Evolutionary conservation across 371 early-diverging fungal species (phyloP), one percentile per base, ranked within the genome.

Genomic region (Rhizopus sp.): DNA sequence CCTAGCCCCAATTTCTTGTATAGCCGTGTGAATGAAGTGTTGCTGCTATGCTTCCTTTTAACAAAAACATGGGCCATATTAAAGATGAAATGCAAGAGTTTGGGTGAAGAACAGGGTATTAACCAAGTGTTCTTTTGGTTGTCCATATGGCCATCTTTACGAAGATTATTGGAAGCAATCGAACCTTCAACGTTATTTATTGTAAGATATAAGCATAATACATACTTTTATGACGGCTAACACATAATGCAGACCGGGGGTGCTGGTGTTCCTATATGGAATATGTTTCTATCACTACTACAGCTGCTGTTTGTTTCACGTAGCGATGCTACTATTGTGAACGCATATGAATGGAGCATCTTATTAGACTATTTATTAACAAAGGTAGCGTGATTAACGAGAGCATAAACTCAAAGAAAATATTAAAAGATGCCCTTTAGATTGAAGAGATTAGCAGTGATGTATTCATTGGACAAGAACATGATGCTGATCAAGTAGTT

Each of bases 281-380:
- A 73, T 17, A 71, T 73, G 71, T 74, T 79, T 49, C 40, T 78
- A 32, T 77, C 78, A 2, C 39, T 82, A 13, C 34, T 82, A 4
- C 75, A 77, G 47, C 78, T 76, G 57, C 45, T 82, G 6, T 72
- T 74, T 60, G 57, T 57, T 8, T 55, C 66, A 30, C 78, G 80
- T 9, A 72, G 73, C 42, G 70, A 66, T 37, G 63, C 72, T 35
- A 65, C 73, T 3, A 55, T 73, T 60, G 56, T 73, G 10, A 69
- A 79, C 59, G 70, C 74, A 0, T 73, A 71, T 40, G 82, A 82
- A 60, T 82, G 82, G 82, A 67, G 59, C 33, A 62, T 57, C 31
- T 35, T 76, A 8, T 44, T 82, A 38, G 73, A 76, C 54, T 56
- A 57, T 17, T 56, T 81, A 2, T 32, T 67, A 32, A 33, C 39